Evolutionary conservation across 139 green algal genomes (phyloP).

Genomic region (Prasinococcaceae sp.): DNA sequence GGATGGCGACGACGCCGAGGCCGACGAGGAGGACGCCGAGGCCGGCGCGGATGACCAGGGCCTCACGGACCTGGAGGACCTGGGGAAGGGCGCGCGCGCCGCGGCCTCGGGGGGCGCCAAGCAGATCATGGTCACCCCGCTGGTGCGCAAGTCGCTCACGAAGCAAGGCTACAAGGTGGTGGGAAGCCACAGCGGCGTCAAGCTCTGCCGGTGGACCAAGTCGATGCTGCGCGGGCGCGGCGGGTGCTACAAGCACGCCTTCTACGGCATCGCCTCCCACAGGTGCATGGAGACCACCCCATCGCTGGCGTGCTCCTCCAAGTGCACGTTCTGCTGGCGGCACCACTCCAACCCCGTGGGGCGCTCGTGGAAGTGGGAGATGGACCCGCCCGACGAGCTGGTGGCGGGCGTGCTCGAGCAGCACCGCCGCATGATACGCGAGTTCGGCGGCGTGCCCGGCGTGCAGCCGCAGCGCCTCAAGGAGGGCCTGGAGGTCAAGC

Average conservation of each 20-base stretch:
- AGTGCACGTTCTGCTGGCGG: conserved; percentile 71
- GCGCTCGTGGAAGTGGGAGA: conserved; percentile 59
- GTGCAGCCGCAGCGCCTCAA: conserved; percentile 39
- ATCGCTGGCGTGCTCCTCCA: conserved; percentile 56
- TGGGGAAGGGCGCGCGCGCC: conserved; percentile 24
- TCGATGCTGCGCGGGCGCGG: conserved; percentile 55
- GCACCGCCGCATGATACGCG: conserved; percentile 53
- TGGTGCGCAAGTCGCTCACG: conserved; percentile 35
- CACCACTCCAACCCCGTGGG: conserved; percentile 55
- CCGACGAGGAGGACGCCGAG: conserved; percentile 17
- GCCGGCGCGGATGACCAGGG: too few species aligned
- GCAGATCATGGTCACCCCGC: conserved; percentile 48
- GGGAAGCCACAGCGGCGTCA: conserved; percentile 64
- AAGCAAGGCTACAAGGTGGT: conserved; percentile 79
- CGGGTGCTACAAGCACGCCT: conserved; percentile 72
- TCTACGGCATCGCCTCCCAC: conserved; percentile 67
- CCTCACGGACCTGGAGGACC: conserved; percentile 60
- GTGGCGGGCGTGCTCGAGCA: conserved; percentile 38
- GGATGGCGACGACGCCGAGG: conserved; percentile 19
- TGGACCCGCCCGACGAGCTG: conserved; percentile 48
- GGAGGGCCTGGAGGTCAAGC: conserved; percentile 43
- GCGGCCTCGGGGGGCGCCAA: conserved; percentile 4
- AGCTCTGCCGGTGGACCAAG: conserved; percentile 78
- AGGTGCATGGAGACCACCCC: conserved; percentile 43
- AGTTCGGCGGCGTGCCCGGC: conserved; percentile 58